phyloP scores from a whole-genome alignment of 2,329 filamentous ascomycete genomes.

The Ploettnerulaceae sp. region DNA sequence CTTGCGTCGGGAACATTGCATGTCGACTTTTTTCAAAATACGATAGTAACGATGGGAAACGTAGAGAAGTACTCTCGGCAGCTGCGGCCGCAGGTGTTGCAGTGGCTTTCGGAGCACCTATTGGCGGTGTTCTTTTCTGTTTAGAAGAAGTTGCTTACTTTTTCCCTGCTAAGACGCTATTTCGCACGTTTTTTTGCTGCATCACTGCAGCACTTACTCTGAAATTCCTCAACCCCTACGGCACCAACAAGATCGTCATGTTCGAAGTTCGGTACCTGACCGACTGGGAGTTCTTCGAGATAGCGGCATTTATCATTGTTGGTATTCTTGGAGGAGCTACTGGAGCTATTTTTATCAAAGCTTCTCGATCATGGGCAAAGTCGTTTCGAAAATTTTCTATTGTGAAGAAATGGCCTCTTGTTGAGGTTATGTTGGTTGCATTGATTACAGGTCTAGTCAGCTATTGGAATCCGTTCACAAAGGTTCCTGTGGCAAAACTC shows the following conservation, averaged over 20 bases:
- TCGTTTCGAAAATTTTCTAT: constrained; percentile 75
- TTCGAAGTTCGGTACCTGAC: constrained; percentile 88
- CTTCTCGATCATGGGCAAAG: constrained; percentile 82
- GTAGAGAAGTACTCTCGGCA: constrained; percentile 88
- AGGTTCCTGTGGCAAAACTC: constrained; percentile 82
- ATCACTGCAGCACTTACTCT: constrained; percentile 87
- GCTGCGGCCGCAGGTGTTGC: constrained; percentile 88
- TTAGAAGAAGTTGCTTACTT: constrained; percentile 96
- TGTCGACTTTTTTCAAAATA: constrained; percentile 95
- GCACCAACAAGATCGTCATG: constrained; percentile 92
- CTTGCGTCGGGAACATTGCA: constrained; percentile 90
- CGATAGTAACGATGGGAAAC: constrained; percentile 87
- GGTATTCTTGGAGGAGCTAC: constrained; percentile 78
- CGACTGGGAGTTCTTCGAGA: constrained; percentile 93
- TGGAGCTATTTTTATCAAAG: constrained; percentile 95
- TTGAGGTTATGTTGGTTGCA: constrained; percentile 87
- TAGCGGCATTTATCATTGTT: constrained; percentile 78
- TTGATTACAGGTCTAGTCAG: constrained; percentile 77
- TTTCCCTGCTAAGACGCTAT: constrained; percentile 94
- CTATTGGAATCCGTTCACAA: constrained; percentile 92
- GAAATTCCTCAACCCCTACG: constrained; percentile 94
- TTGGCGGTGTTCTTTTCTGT: constrained; percentile 86
- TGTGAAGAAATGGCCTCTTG: constrained; percentile 77
- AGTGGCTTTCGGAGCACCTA: constrained; percentile 88
- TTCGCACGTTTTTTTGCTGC: constrained; percentile 97